Percentiles rank a stretch among this genome's conserved stretches.
phyloP scores from a whole-genome alignment of 768 basidiomycete genomes.

The Pleurotus giganteus region DNA sequence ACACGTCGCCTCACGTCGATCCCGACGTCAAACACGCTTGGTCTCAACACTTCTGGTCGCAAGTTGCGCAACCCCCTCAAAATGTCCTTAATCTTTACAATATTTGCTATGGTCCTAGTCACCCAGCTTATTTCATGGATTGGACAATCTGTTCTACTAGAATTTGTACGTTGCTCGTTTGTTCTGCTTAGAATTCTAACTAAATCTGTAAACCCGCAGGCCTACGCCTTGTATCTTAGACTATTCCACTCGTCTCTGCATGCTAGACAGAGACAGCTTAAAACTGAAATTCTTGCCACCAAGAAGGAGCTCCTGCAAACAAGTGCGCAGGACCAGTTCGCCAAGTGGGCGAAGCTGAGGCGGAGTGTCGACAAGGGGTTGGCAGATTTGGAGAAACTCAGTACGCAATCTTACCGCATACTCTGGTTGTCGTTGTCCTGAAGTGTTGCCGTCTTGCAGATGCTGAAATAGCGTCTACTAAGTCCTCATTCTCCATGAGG shows the following conservation, averaged over 20 bases:
- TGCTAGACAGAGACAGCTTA: slow-evolving; percentile 65
- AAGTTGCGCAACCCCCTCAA: neutral
- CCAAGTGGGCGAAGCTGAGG: slow-evolving; percentile 95
- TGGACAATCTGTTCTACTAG: slow-evolving; percentile 80
- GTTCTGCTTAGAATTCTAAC: neutral
- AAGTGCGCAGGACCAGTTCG: slow-evolving; percentile 96
- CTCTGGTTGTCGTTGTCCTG: neutral
- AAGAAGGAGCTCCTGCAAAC: slow-evolving; percentile 88
- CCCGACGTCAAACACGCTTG: neutral
- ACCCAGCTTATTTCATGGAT: slow-evolving; percentile 88
- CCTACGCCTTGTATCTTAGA: slow-evolving; percentile 67
- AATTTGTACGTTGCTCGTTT: slow-evolving; percentile 55
- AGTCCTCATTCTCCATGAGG: slow-evolving; percentile 60
- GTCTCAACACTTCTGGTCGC: neutral
- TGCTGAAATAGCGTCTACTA: slow-evolving; percentile 56
- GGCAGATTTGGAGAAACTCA: slow-evolving; percentile 87
- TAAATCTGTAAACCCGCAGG: slow-evolving; percentile 39
- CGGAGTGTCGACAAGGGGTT: slow-evolving; percentile 90
- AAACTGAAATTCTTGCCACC: slow-evolving; percentile 72
- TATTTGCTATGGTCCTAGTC: slow-evolving; percentile 79
- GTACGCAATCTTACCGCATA: slow-evolving; percentile 45
- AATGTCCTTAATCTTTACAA: slow-evolving; percentile 81
- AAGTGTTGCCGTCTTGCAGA: slow-evolving; percentile 43
- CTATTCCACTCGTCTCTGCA: slow-evolving; percentile 58
- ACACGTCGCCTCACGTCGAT: neutral